A percentile compares a stretch with the other conserved stretches of the same genome.
Conservation (phyloP, 2,329 filamentous ascomycete genomes). For the Ceratocystis ficicola region DNA sequence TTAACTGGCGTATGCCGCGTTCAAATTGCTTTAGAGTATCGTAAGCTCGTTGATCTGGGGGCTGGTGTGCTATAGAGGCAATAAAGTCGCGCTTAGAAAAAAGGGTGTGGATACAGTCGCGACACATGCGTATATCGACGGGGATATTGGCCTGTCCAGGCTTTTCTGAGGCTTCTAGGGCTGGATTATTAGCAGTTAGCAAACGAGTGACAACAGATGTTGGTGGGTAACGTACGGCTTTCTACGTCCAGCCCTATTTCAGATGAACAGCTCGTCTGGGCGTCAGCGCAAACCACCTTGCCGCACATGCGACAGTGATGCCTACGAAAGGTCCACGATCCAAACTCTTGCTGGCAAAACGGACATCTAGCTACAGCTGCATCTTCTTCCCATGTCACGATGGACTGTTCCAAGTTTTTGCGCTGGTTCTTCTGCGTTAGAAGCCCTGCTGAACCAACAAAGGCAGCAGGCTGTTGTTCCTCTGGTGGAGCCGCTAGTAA, state of each 20-base stretch:
- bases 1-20: conserved; percentile 65
- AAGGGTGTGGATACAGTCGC: conserved; percentile 59
- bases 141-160: conserved; percentile 40
- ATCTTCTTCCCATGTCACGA: conserved; percentile 95
- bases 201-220: background rate
- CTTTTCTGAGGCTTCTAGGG: conserved; percentile 34
- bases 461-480: conserved; percentile 39
- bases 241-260: conserved; percentile 72
- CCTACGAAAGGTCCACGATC: conserved; percentile 79
- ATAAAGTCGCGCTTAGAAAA: conserved; percentile 64
- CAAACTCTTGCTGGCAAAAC: conserved; percentile 93
- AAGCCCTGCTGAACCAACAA: conserved; percentile 43
- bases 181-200: conserved; percentile 15
- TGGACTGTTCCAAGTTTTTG: conserved; percentile 74
- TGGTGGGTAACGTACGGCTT: conserved; percentile 30
- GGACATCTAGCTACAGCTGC: conserved; percentile 67
- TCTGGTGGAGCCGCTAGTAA: conserved; percentile 64
- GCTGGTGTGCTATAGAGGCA: conserved; percentile 53
- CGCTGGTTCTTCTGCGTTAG: conserved; percentile 61
- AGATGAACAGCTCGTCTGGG: conserved; percentile 67
- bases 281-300: conserved; percentile 82
- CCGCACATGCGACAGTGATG: conserved; percentile 95
- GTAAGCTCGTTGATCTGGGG: conserved; percentile 67
- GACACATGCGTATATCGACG: conserved; percentile 82
- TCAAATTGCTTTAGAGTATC: conserved; percentile 79